Base-by-base conservation (phyloP, 306 rosid species). In the Quercus glauca region DNA sequence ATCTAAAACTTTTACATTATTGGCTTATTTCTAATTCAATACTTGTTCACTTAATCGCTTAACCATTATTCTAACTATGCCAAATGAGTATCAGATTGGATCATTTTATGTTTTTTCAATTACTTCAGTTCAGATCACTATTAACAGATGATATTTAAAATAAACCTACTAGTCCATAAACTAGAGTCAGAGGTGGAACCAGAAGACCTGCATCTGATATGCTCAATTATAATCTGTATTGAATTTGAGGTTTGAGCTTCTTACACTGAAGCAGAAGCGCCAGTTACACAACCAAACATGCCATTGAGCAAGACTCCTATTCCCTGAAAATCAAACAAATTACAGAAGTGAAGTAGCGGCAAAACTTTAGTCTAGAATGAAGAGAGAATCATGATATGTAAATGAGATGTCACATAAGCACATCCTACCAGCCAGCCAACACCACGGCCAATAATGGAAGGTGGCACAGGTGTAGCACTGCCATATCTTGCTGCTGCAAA, bases 391-490 rank as follows among this genome's bases (percentile, higher is more conserved):
- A 49, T 17, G 64, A 79, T 78, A 15, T 35, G 60, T 45, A 71
- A 49, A 55, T 56, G 31, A 68, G 5, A 31, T 13, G 10, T n/a
- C 33, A 55, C 26, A 45, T 29, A 63, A 9, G 43, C 74, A 77
- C 56, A 51, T 76, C 88, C 19, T 83, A 91, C 97, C 90, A 89
- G 83, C 97, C 98, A 93, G 75, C 95, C 98, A 69, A 84, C 83
- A 52, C 97, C 93, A 0, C 97, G 97, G 71, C 97, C 72, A 31
- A 91, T 81, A 65, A 93, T 85, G 58, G 92, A 89, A 76, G 95
- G 92, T 18, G 97, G 98, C 85, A 90, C 95, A 0, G 98, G 97
- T 19, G 97, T 91, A 29, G 95, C 98, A 63, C 93, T 87, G 59
- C 92, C 97, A 78, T 91, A 91, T 81, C 93, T 90, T 49, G 97